Evolutionary conservation across 2,329 filamentous ascomycete species (phyloP).

Genomic region (Colletotrichum agaves): DNA sequence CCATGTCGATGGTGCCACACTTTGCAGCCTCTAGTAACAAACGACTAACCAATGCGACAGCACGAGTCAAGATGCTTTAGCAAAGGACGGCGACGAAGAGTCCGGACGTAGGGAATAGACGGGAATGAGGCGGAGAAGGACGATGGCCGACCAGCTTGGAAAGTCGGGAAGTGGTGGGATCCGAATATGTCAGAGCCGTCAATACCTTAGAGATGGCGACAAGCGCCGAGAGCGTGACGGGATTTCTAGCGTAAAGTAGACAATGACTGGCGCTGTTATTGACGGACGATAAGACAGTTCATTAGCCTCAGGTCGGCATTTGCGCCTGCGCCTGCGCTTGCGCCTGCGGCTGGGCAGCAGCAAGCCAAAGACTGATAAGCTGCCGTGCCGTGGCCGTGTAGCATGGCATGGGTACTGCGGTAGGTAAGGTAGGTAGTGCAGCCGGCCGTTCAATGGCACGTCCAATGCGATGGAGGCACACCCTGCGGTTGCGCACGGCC

Average conservation of each 20-base stretch:
- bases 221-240: constrained; percentile 28
- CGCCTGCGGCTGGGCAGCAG: background rate
- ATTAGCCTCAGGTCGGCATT: background rate
- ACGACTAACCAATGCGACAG: constrained; percentile 28
- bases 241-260: constrained; percentile 7
- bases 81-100: constrained; percentile 17
- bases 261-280: background rate
- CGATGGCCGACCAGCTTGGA: too few relatives aligned
- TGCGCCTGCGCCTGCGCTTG: background rate
- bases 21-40: constrained; percentile 2
- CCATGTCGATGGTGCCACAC: constrained; percentile 22
- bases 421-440: background rate
- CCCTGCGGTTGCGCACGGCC: constrained; percentile 19
- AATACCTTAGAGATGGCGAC: background rate
- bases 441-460: constrained; percentile 8
- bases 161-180: background rate
- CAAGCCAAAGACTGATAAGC: constrained; percentile 10
- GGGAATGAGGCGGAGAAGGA: constrained; percentile 12
- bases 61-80: constrained; percentile 34
- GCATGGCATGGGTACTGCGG: background rate
- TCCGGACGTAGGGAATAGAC: constrained; percentile 1
- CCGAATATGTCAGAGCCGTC: background rate
- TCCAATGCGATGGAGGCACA: constrained; percentile 11
- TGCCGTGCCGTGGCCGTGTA: constrained; percentile 4
- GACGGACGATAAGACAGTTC: constrained; percentile 12